A percentile compares a stretch with the other conserved stretches of the same genome.
phyloP scores from a whole-genome alignment of 192 early-diverging fungal species.

The Coemansia reversa region DNA sequence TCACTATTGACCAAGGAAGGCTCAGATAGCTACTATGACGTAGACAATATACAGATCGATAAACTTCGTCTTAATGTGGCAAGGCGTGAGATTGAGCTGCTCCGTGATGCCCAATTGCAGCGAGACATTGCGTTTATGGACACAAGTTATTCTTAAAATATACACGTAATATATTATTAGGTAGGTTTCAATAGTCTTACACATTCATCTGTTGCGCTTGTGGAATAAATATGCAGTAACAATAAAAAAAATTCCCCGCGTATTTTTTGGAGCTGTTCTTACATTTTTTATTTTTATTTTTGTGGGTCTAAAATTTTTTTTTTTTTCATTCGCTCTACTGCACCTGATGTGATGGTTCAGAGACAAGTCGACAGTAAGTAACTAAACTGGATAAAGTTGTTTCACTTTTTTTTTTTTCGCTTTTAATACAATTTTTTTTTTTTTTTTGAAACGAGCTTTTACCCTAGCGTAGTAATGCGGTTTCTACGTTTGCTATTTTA shows the following conservation, averaged over 20 bases:
- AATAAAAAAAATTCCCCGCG: background rate
- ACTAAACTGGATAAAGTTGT: background rate
- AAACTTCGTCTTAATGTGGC: slow-evolving; percentile 9
- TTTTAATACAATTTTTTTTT: background rate
- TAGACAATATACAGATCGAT: slow-evolving; percentile 36
- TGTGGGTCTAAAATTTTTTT: background rate
- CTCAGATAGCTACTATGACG: slow-evolving; percentile 15
- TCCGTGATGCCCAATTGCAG: slow-evolving; percentile 34
- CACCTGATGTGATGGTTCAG: background rate
- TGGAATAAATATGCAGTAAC: background rate
- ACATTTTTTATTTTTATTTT: background rate
- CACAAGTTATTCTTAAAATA: slow-evolving; percentile 4
- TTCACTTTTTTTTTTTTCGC: background rate
- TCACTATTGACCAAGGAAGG: slow-evolving; percentile 26
- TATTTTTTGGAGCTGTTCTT: background rate
- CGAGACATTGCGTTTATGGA: slow-evolving; percentile 34
- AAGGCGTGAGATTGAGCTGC: slow-evolving; percentile 14
- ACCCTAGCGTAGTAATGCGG: background rate
- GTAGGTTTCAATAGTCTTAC: background rate
- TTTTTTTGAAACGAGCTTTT: background rate
- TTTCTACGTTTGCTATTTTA: background rate
- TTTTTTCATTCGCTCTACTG: background rate
- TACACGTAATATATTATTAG: background rate
- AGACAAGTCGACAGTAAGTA: background rate
- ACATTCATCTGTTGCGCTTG: background rate